phyloP scores from a whole-genome alignment of 106 monocot species.

The Alisma plantagoaquatica region DNA sequence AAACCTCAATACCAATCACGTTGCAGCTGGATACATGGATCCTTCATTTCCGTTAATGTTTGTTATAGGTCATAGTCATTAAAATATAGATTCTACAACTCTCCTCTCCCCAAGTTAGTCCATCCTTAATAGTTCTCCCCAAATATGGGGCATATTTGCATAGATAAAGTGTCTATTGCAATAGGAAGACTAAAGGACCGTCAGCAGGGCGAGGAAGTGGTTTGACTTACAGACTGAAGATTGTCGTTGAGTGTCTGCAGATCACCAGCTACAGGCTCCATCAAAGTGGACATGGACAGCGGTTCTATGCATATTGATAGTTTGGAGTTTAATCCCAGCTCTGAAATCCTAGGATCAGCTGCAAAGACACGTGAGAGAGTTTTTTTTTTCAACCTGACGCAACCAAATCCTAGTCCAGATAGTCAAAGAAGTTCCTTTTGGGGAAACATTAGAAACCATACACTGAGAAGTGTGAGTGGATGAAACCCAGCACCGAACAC shows the following conservation, averaged over 20 bases:
- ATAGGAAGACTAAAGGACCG: no score
- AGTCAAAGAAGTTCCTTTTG: not conserved
- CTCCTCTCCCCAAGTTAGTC: no score
- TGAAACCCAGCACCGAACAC: not conserved
- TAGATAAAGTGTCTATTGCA: no score
- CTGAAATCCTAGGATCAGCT: not conserved
- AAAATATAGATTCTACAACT: no score
- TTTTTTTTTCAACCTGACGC: not conserved
- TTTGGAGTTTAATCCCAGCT: not conserved
- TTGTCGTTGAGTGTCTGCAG: slow-evolving; percentile 1
- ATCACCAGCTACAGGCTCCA: slow-evolving; percentile 4
- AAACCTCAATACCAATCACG: no score
- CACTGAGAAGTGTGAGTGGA: not conserved
- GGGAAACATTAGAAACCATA: not conserved
- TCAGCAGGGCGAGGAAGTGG: no score
- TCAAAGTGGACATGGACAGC: not conserved
- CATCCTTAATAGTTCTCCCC: no score
- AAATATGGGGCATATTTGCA: no score
- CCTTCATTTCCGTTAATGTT: no score
- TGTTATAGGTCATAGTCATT: no score
- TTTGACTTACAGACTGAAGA: slow-evolving; percentile 4
- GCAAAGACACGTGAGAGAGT: not conserved
- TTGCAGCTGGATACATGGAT: no score
- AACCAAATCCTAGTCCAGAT: not conserved
- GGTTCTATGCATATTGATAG: no score